These are phyloP conservation scores for Trichophyton mentagrophytes DNA, from an alignment of 2,329 filamentous ascomycete species.

Conservation along the genomic window DNA sequence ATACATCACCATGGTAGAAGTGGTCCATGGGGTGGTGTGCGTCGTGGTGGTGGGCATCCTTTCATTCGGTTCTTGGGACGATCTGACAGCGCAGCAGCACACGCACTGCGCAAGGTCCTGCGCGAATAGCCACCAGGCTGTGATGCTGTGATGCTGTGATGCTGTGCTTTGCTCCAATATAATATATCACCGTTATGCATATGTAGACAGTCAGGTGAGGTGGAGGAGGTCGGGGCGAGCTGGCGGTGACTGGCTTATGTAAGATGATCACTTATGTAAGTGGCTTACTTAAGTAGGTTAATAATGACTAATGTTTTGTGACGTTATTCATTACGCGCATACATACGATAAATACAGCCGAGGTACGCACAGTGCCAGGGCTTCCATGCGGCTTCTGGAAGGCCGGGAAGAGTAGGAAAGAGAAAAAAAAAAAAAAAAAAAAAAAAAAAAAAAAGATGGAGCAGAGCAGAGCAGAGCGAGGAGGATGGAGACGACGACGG, in stretches of 20 bases:
- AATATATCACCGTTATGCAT: constrained; percentile 1
- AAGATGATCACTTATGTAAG: not conserved
- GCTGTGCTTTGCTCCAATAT: not conserved
- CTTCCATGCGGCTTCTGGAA: constrained; percentile 3
- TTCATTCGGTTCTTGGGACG: constrained; percentile 2
- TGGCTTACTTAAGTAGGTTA: not conserved
- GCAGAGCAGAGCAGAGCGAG: too few species aligned
- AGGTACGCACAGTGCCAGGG: not conserved
- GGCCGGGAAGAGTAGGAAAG: not conserved
- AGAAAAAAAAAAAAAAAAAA: not conserved
- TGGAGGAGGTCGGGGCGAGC: not conserved
- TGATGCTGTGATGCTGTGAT: not conserved
- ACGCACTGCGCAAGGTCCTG: constrained; percentile 2
- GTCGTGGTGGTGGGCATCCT: not conserved
- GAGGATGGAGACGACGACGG: not conserved
- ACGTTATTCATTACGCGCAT: not conserved
- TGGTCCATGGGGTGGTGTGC: not conserved
- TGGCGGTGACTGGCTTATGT: not conserved
- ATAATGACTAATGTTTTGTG: not conserved
- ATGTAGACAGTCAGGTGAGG: not conserved
- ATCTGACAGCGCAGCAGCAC: constrained; percentile 2
- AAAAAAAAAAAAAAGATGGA: not conserved
- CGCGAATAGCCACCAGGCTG: not conserved
- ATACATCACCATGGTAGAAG: too few species aligned
- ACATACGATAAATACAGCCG: not conserved